Base-by-base conservation (phyloP, 768 basidiomycete species). In the Amanita subjunquillea region DNA sequence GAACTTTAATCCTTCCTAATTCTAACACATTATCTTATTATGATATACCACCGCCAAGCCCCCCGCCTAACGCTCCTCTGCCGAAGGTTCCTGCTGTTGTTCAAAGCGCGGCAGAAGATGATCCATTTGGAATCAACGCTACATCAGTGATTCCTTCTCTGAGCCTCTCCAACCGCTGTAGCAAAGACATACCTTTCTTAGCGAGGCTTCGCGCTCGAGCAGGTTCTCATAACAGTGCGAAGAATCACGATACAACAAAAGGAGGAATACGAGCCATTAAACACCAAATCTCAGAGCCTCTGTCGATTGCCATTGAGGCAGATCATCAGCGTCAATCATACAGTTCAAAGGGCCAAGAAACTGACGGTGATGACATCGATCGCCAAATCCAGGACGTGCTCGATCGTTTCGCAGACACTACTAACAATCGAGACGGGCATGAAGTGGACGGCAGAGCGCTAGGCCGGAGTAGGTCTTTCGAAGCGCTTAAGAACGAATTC, bases 21-120 rank as follows among this genome's bases (percentile, higher is more conserved):
- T 71, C 73, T 10, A 74, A 68, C 54, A 69, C 72, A 13, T 61
- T 74, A 6, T 69, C 72, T 4, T 71, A 75, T 59, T 74, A 75
- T 52, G 73, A 76, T 55, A 67, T 75, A 36, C 76, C 77, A 2
- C 77, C 76, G 1, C 74, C 77, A 3, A 77, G 72, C 57, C 76
- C 77, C 12, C 74, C 78, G 0, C 77, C 76, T 3, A 62, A 63
- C 38, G 68, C 64, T 0, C 76, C 77, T 0, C 58, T 78, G 7
- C 76, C 77, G 6, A 66, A 63, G 38, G 61, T 72, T 8, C 68
- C 68, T 13, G 55, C 48, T 25, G 23, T 6, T 4, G 13, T 42
- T 7, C 29, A 45, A 30, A 40, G 23, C 22, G 43, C 22, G 20
- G 22, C 13, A 27, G 51, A 53, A 27, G 44, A 45, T 23, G 43